phyloP scores from a whole-genome alignment of 495 filamentous ascomycete genomes.

The Xylaria sp. region DNA sequence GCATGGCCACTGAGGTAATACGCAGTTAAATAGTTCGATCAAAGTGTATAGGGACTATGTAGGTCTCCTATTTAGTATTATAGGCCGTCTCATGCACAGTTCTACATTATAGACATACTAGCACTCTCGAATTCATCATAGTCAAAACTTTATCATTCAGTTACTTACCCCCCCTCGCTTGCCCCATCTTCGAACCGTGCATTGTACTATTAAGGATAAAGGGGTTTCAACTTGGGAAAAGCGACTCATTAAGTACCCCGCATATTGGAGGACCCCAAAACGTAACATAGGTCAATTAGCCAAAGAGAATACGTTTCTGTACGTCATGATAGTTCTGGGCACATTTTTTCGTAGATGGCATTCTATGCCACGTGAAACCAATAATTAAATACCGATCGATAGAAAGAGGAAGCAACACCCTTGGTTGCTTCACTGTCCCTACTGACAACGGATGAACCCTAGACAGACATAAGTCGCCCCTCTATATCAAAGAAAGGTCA shows the following conservation, averaged over 20 bases:
- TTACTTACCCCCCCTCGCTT: background rate
- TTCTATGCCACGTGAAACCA: background rate
- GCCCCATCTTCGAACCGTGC: background rate
- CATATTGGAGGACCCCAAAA: background rate
- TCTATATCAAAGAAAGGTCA: background rate
- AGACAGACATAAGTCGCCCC: background rate
- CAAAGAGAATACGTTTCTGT: background rate
- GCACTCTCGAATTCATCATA: background rate
- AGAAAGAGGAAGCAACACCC: background rate
- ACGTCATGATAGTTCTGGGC: no score
- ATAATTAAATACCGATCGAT: background rate
- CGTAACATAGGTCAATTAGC: constrained; percentile 5
- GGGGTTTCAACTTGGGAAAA: background rate
- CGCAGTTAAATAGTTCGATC: background rate
- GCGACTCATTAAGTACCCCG: background rate
- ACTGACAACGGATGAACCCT: background rate
- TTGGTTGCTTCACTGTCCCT: background rate
- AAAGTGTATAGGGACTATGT: background rate
- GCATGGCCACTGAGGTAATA: constrained; percentile 4
- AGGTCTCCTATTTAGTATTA: background rate
- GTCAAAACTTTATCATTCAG: background rate
- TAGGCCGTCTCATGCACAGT: background rate
- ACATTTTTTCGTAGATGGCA: no score
- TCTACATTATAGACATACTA: background rate
- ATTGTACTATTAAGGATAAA: background rate